Conservation (phyloP, 2,329 filamentous ascomycete species). For the Chalaropsis ovoidea region DNA sequence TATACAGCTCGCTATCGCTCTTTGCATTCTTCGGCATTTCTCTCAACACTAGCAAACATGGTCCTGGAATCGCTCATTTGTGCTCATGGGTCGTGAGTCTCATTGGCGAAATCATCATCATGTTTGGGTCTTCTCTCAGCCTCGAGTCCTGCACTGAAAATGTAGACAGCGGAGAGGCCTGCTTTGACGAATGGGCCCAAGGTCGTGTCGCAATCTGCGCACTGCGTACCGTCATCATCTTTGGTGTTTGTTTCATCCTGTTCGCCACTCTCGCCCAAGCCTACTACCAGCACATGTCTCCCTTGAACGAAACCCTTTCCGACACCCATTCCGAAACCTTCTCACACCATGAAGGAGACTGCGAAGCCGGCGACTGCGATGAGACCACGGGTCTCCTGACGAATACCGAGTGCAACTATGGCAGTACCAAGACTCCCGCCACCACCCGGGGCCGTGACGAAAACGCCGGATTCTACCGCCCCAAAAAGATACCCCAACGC, state of each 20-base stretch:
- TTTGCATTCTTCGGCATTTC: constrained; percentile 21
- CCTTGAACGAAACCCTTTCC: constrained; percentile 3
- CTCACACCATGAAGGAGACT: constrained; percentile 28
- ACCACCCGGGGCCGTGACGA: constrained; percentile 41
- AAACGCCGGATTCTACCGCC: constrained; percentile 76
- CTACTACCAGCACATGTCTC: constrained; percentile 4
- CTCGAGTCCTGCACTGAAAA: constrained; percentile 11
- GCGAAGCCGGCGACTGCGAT: constrained; percentile 37
- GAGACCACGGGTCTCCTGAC: constrained; percentile 55
- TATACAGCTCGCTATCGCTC: constrained; percentile 20
- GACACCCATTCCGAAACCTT: constrained; percentile 15
- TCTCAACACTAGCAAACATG: constrained; percentile 30
- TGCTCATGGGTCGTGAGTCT: constrained; percentile 66
- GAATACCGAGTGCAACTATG: background rate
- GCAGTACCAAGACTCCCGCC: constrained; percentile 24
- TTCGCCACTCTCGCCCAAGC: constrained; percentile 29
- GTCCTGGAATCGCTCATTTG: constrained; percentile 70
- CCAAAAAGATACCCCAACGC: constrained; percentile 71
- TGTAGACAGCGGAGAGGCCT: constrained; percentile 25
- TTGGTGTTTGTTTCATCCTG: constrained; percentile 52
- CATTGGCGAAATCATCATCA: constrained; percentile 61
- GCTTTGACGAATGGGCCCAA: constrained; percentile 36
- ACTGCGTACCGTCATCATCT: constrained; percentile 48
- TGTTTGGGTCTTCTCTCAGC: constrained; percentile 57
- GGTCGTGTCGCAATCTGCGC: constrained; percentile 47